A percentile compares a stretch with the other conserved stretches of the same genome.
Evolutionary conservation across 2,329 filamentous ascomycete genomes (phyloP).

Genomic region (Sarocladiaceae sp.): DNA sequence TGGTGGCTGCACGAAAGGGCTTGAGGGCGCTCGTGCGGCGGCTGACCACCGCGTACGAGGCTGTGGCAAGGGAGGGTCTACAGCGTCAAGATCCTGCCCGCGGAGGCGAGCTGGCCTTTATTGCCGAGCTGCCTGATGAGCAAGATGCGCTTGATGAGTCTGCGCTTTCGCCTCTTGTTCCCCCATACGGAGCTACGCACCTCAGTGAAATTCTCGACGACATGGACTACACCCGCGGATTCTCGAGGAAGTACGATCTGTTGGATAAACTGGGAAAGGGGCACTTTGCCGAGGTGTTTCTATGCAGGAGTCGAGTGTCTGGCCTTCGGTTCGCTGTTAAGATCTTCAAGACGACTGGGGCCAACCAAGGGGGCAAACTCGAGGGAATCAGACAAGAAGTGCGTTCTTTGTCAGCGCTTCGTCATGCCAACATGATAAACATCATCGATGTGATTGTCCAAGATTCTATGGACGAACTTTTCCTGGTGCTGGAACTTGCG

Average conservation of each 20-base stretch:
- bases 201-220: background rate
- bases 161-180: background rate
- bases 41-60: background rate
- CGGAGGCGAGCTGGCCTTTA: background rate
- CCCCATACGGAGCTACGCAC: background rate
- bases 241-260: background rate
- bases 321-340: background rate
- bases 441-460: background rate
- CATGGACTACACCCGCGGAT: background rate
- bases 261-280: background rate
- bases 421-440: background rate
- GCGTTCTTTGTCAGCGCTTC: background rate
- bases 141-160: background rate
- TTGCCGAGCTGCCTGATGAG: background rate
- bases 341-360: background rate
- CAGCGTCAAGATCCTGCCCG: background rate
- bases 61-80: background rate
- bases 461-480: background rate
- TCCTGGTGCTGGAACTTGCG: constrained; percentile 72
- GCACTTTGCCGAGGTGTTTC: background rate
- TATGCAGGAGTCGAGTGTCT: background rate
- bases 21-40: background rate
- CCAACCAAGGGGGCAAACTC: background rate
- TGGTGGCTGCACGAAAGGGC: background rate
- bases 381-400: background rate